phyloP scores from a whole-genome alignment of 176 grass and related monocot genomes.

The Oryza officinalis region DNA sequence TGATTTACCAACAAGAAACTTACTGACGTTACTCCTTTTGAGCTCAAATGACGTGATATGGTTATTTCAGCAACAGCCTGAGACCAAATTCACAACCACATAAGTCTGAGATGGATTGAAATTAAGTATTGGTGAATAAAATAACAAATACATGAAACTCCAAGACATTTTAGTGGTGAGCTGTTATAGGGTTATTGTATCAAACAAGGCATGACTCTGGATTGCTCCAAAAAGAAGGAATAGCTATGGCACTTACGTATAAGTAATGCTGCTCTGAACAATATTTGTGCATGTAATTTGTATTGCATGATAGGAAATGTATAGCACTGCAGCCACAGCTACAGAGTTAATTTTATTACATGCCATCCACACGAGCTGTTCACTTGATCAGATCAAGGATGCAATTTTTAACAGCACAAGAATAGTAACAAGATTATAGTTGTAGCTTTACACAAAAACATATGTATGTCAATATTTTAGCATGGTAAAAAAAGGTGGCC shows the following conservation, averaged over 20 bases:
- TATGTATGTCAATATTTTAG: slow-evolving; percentile 20
- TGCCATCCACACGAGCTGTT: background rate
- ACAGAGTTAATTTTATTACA: slow-evolving; percentile 21
- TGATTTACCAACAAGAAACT: slow-evolving; percentile 26
- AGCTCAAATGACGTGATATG: slow-evolving; percentile 68
- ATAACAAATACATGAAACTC: background rate
- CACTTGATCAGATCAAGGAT: slow-evolving; percentile 14
- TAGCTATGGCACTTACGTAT: background rate
- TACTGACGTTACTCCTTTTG: slow-evolving; percentile 77
- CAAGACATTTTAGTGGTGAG: slow-evolving; percentile 1
- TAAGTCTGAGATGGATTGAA: slow-evolving; percentile 11
- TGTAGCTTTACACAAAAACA: slow-evolving; percentile 23
- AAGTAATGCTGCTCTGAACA: slow-evolving; percentile 8
- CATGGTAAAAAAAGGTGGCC: slow-evolving; percentile 3
- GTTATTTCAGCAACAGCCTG: slow-evolving; percentile 94
- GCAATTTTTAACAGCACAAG: slow-evolving; percentile 4
- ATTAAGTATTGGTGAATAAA: slow-evolving; percentile 3
- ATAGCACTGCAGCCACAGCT: background rate
- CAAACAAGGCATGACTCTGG: slow-evolving; percentile 1
- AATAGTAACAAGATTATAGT: background rate
- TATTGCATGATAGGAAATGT: background rate
- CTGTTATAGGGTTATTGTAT: background rate
- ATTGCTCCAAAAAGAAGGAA: background rate
- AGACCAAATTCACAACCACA: slow-evolving; percentile 33
- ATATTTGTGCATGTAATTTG: slow-evolving; percentile 13